Evolutionary conservation across 2,329 filamentous ascomycete species (phyloP), one percentile per base, ranked within the genome.

Genomic region (Fusarium nelsonii): DNA sequence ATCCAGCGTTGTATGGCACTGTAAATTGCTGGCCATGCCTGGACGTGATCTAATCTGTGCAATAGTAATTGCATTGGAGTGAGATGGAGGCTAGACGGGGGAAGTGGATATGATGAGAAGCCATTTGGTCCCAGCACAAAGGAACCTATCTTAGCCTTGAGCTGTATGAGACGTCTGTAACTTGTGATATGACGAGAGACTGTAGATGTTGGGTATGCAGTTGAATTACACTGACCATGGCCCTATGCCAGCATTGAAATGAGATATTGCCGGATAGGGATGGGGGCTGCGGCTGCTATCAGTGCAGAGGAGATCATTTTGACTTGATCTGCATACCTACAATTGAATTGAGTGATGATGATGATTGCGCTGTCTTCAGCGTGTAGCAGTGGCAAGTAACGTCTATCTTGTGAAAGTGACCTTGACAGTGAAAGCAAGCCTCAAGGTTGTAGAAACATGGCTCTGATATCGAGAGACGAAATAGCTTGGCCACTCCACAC

Each of bases 51-150:
- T 8, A 30, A 30, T 8, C 30, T 30, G 30, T 18, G 16, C 26
- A n/a, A 30, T 8, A 18, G 10, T 8, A 45, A 32, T 32, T 11
- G 15, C 46, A 37, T n/a, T 51, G 58, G 8, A 18, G 28, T 63
- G 20, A 51, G 45, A 63, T 48, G 58, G 33, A 40, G 40, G 34
- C 50, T 50, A 54, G 52, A 58, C 53, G 65, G 56, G 66, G 69
- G 64, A 70, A 66, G 71, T 73, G 71, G 71, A 58, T 69, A 65
- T 44, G 40, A 41, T 43, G 46, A 53, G 32, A 23, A 51, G 33
- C 12, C 30, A 63, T 33, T 53, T 16, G 43, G 59, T 34, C 26
- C n/a, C 30, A 43, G 34, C 44, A 30, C 32, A 39, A 34, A 26
- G 48, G 34, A 40, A 39, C 48, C 26, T 14, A 51, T 28, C 40